A percentile compares a stretch with the other conserved stretches of the same genome.
Conservation (phyloP, 2,329 filamentous ascomycete genomes). For the Colletotrichum falcatum region DNA sequence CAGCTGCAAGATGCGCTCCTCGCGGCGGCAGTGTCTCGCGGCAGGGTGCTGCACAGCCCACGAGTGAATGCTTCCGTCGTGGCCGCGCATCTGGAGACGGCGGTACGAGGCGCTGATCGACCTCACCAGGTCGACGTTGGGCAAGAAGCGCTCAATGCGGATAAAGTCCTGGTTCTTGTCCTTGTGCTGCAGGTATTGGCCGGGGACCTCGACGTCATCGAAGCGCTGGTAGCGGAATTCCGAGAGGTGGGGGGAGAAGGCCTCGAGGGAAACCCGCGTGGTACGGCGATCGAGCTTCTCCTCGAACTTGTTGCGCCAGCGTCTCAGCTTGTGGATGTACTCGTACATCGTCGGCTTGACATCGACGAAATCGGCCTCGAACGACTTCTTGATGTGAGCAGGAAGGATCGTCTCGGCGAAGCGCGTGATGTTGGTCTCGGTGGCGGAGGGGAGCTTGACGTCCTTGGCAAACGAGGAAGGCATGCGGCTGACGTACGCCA, state of each 20-base stretch:
- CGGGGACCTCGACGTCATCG: conserved; percentile 97
- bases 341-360: conserved; percentile 98
- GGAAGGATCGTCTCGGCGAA: conserved; percentile 98
- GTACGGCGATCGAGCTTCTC: conserved; percentile 92
- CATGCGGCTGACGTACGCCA: conserved; percentile 91
- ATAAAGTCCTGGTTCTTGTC: conserved; percentile 99
- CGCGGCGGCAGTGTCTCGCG: conserved; percentile 88
- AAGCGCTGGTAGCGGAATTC: conserved; percentile 99
- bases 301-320: conserved; percentile 97
- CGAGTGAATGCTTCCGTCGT: conserved; percentile 96
- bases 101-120: conserved; percentile 92
- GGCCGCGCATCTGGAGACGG: conserved; percentile 93
- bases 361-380: conserved; percentile 95
- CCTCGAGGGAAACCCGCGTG: conserved; percentile 80
- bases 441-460: conserved; percentile 88
- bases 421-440: conserved; percentile 94
- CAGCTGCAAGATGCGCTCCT: conserved; percentile 94
- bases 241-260: conserved; percentile 89
- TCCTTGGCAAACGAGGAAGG: conserved; percentile 89
- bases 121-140: conserved; percentile 92
- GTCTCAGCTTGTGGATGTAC: conserved; percentile 96
- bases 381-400: conserved; percentile 93
- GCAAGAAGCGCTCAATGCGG: conserved; percentile 95
- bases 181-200: conserved; percentile 96
- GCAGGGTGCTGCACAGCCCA: conserved; percentile 98